phyloP scores from a whole-genome alignment of 176 grass and related monocot genomes.

The Lolium multiflorum region DNA sequence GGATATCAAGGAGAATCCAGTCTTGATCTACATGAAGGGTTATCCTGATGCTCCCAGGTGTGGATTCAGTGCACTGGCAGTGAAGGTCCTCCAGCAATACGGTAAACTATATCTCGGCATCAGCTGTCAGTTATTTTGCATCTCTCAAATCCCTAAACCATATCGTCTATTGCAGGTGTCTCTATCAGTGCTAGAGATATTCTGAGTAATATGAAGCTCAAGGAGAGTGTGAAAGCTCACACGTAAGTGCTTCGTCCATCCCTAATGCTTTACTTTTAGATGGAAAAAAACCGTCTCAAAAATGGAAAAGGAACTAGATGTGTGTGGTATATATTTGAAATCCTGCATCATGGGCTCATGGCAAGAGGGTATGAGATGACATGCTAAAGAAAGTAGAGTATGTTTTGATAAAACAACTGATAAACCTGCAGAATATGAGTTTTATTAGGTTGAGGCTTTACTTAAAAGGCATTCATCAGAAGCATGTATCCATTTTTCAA shows the following conservation, averaged over 20 bases:
- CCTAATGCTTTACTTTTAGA: constrained; percentile 24
- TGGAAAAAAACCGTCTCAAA: not conserved
- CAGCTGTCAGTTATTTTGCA: not conserved
- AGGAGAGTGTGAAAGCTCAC: constrained; percentile 87
- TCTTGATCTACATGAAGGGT: constrained; percentile 96
- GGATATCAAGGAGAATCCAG: constrained; percentile 83
- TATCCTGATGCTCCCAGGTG: constrained; percentile 82
- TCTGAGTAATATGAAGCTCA: constrained; percentile 70
- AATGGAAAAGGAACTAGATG: constrained; percentile 23
- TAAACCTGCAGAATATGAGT: constrained; percentile 5
- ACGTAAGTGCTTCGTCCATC: constrained; percentile 56
- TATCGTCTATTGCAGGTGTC: constrained; percentile 52
- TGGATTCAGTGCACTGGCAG: constrained; percentile 89
- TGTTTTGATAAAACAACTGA: not conserved
- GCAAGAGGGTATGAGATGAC: constrained; percentile 15
- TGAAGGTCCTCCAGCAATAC: constrained; percentile 91
- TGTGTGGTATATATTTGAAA: not conserved
- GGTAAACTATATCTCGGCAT: constrained; percentile 45
- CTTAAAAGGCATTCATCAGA: not conserved
- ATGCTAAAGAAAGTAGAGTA: constrained; percentile 24
- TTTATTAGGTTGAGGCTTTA: constrained; percentile 17
- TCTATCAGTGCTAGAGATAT: constrained; percentile 82
- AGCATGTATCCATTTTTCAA: not conserved
- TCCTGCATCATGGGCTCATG: not conserved
- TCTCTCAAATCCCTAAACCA: constrained; percentile 30